Conservation (phyloP, 805 yeast genomes). For the Starmerella vitae region DNA sequence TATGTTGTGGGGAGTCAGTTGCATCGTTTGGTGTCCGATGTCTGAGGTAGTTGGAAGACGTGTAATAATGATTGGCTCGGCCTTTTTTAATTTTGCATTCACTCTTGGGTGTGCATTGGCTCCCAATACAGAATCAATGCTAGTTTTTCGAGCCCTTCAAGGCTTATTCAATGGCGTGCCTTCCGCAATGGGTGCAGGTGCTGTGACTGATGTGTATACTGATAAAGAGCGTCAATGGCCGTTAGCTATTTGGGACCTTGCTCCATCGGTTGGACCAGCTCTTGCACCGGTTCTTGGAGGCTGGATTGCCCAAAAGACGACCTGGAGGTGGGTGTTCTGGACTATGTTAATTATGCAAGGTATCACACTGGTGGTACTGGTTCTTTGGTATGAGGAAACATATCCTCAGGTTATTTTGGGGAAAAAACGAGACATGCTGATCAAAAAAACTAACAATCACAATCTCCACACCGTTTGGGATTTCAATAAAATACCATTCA, state of each 20-base stretch:
- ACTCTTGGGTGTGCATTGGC: constrained; percentile 49
- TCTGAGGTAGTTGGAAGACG: constrained; percentile 55
- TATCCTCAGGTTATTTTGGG: constrained; percentile 42
- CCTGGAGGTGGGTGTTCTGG: constrained; percentile 58
- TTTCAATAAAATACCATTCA: constrained; percentile 19
- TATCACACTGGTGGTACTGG: constrained; percentile 33
- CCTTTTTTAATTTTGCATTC: constrained; percentile 32
- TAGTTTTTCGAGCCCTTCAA: constrained; percentile 46
- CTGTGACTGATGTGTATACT: constrained; percentile 46
- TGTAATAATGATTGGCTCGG: constrained; percentile 39
- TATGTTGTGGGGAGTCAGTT: constrained; percentile 56
- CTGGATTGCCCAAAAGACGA: constrained; percentile 36
- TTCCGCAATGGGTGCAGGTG: constrained; percentile 55
- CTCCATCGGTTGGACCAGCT: constrained; percentile 49
- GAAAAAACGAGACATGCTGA: constrained; percentile 34
- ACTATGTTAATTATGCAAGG: constrained; percentile 44
- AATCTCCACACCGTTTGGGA: constrained; percentile 50
- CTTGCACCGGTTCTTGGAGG: constrained; percentile 38
- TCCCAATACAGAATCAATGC: constrained; percentile 40
- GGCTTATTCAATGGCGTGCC: constrained; percentile 61
- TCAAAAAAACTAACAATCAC: constrained; percentile 42
- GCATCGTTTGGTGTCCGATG: constrained; percentile 51
- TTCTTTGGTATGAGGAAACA: constrained; percentile 41
- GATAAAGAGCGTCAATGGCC: constrained; percentile 41
- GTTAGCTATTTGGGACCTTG: constrained; percentile 43